Evolutionary conservation across 2,329 filamentous ascomycete species (phyloP).

Genomic region (Mariannaea sp.): DNA sequence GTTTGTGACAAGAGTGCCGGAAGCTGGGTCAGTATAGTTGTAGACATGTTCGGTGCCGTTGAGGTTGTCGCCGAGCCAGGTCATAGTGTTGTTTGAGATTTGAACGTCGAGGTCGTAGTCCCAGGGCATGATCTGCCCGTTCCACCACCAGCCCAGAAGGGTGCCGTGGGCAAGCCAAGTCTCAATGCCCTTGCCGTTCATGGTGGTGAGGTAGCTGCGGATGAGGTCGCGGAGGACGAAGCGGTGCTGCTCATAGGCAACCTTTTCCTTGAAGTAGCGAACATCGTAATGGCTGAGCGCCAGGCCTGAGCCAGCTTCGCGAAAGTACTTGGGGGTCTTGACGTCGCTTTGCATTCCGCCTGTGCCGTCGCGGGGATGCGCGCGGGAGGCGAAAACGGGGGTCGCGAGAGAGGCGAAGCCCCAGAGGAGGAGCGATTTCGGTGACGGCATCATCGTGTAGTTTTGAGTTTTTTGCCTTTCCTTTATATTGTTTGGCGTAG

Average conservation of each 20-base stretch:
- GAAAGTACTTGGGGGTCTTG: constrained; percentile 62
- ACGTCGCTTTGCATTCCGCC: constrained; percentile 19
- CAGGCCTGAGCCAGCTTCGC: constrained; percentile 64
- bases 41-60: constrained; percentile 72
- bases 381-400: constrained; percentile 26
- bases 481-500: too few species aligned
- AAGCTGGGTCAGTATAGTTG: constrained; percentile 49
- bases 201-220: constrained; percentile 72
- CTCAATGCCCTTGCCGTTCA: constrained; percentile 68
- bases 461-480: background rate
- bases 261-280: constrained; percentile 68
- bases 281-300: constrained; percentile 74
- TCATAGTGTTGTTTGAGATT: constrained; percentile 69
- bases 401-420: constrained; percentile 30
- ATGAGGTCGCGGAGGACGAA: constrained; percentile 71
- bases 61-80: constrained; percentile 65
- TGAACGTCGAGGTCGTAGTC: constrained; percentile 86
- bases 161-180: constrained; percentile 90
- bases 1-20: constrained; percentile 46
- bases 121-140: constrained; percentile 76
- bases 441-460: constrained; percentile 28
- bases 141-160: constrained; percentile 90
- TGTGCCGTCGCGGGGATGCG: constrained; percentile 14
- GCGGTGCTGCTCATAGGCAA: constrained; percentile 70
- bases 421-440: constrained; percentile 35